These are phyloP conservation scores for Candida ficus DNA, from an alignment of 805 yeast species.

Conservation along the genomic window DNA sequence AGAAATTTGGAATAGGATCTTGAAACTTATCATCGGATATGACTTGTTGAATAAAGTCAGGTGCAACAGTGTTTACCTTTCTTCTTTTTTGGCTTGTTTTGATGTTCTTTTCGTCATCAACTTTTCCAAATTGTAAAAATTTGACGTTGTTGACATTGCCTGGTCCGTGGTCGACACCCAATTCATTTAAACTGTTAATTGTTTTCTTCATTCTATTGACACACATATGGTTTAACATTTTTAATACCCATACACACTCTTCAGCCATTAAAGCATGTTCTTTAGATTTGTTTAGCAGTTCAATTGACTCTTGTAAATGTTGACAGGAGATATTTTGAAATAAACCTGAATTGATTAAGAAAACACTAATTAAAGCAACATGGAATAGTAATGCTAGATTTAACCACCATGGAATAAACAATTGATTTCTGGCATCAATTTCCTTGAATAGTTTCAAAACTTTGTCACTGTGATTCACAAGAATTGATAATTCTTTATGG, in stretches of 20 bases:
- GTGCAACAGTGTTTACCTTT: neutral
- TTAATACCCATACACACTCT: constrained; percentile 60
- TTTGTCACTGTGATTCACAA: constrained; percentile 29
- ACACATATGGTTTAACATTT: constrained; percentile 47
- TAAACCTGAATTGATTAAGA: constrained; percentile 40
- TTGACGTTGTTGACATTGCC: constrained; percentile 42
- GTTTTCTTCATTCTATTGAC: constrained; percentile 40
- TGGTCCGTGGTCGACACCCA: constrained; percentile 52
- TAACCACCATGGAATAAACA: constrained; percentile 49
- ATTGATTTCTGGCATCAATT: constrained; percentile 26
- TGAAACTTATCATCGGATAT: neutral
- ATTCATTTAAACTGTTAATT: constrained; percentile 29
- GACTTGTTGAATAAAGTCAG: neutral
- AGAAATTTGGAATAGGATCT: neutral
- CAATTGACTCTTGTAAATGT: constrained; percentile 16
- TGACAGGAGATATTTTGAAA: constrained; percentile 8
- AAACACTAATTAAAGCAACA: constrained; percentile 37
- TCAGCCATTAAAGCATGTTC: constrained; percentile 40
- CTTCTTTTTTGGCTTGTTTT: constrained; percentile 1
- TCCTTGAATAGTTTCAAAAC: constrained; percentile 28
- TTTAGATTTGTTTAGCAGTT: constrained; percentile 24
- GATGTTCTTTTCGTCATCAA: constrained; percentile 20
- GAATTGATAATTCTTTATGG: constrained; percentile 16
- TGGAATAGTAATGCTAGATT: constrained; percentile 40
- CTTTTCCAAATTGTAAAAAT: constrained; percentile 43